Base-by-base conservation (phyloP, 208 protist genomes). In the Wallacemonas collosoma region DNA sequence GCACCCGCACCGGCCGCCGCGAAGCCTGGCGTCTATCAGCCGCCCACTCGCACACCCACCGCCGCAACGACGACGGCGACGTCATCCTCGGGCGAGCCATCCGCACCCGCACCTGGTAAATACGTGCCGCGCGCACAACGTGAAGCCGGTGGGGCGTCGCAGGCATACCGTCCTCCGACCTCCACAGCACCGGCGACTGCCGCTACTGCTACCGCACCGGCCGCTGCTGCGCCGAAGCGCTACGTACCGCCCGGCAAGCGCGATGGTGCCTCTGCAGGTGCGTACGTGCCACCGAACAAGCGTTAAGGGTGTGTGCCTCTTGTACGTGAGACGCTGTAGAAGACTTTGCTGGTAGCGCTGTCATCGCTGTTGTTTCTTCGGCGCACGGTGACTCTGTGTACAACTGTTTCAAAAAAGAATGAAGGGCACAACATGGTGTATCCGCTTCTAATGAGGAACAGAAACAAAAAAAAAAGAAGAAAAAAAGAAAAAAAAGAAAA, bases 161-260 rank as follows among this genome's bases (percentile, higher is more conserved):
- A 43, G 51, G 38, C 5, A 50, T 67, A 67, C 44, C 47, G 62
- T 35, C 62, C 47, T 9, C 62, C 62, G 72, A 55, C 50, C 48
- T 11, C n/a, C 8, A 14, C 56, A 5, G 9, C 5, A 38, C 11
- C n/a, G 35, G 44, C 57, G 36, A 14, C 56, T 60, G 47, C 50
- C 50, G n/a, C 44, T 39, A 55, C 62, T 9, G 44, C 68, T 56
- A 44, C 73, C 8, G 39, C 64, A 4, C 12, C 64, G 3, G 47
- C 65, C 41, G 41, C 39, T 11, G 77, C 50, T 43, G 68, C 67
- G 7, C 76, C 76, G 51, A 73, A 65, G 55, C 70, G 69, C n/a
- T 88, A 85, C 66, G 82, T 79, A 60, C 86, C 86, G 1, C 86
- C 86, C 5, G 76, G 77, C 71, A 81, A 67, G 70, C 76, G 72